Conservation (phyloP, 106 monocot genomes). For the Acanthochlamys bracteata region DNA sequence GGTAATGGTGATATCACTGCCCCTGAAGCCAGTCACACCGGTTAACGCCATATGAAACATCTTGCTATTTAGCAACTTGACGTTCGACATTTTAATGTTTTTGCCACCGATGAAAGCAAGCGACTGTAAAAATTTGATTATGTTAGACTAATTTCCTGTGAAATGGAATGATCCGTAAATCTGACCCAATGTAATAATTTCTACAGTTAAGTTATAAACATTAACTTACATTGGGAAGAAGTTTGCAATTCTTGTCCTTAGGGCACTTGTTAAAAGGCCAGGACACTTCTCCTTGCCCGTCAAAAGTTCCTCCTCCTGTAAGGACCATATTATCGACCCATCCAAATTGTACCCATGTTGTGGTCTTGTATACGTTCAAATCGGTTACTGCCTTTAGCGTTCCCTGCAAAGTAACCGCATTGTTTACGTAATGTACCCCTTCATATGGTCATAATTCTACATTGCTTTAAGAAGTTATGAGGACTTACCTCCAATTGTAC, state of each 20-base stretch:
- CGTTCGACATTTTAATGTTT: slow-evolving; percentile 9
- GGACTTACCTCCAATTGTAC: slow-evolving; percentile 44
- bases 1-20: slow-evolving; percentile 1
- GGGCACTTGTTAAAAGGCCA: slow-evolving; percentile 77
- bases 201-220: too few species aligned
- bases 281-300: slow-evolving; percentile 58
- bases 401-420: too few species aligned
- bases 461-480: too few species aligned
- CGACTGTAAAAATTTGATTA: too few species aligned
- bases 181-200: too few species aligned
- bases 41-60: slow-evolving; percentile 33
- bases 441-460: too few species aligned
- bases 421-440: too few species aligned
- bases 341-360: slow-evolving; percentile 65
- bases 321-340: slow-evolving; percentile 32
- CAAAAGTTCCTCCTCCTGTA: slow-evolving; percentile 52
- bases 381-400: slow-evolving; percentile 44
- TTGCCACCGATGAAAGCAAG: slow-evolving; percentile 20
- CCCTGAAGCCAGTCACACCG: slow-evolving; percentile 6
- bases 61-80: slow-evolving; percentile 30
- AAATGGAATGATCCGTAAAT: too few species aligned
- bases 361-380: slow-evolving; percentile 17
- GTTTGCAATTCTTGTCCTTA: slow-evolving; percentile 52
- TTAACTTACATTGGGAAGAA: slow-evolving; percentile 70
- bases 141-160: too few species aligned